Evolutionary conservation across 176 grass and related monocot species (phyloP).

Genomic region (Poa annua): DNA sequence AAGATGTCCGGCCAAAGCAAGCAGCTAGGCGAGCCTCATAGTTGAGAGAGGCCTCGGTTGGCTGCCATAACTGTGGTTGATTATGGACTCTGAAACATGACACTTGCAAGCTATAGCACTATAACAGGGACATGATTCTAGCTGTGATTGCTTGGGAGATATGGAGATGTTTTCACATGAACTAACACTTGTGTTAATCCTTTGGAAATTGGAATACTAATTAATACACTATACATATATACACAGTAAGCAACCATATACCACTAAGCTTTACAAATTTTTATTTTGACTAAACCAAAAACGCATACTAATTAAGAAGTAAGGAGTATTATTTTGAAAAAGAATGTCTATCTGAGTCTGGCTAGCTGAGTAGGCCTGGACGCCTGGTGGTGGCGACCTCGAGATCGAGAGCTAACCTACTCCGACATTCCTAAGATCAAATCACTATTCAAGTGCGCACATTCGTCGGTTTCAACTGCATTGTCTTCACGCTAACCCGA

Average conservation of each 20-base stretch:
- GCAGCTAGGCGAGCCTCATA: background rate
- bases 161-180: too few relatives aligned
- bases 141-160: too few relatives aligned
- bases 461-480: constrained; percentile 39
- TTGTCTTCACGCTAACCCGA: constrained; percentile 37
- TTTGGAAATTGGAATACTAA: too few relatives aligned
- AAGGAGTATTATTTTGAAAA: too few relatives aligned
- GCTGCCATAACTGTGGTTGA: constrained; percentile 32
- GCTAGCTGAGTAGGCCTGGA: background rate
- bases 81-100: background rate
- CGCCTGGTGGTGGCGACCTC: background rate
- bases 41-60: constrained; percentile 1
- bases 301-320: too few relatives aligned
- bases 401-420: background rate
- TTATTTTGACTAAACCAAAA: too few relatives aligned
- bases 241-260: too few relatives aligned
- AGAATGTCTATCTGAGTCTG: background rate
- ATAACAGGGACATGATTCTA: background rate
- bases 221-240: too few relatives aligned
- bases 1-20: constrained; percentile 31
- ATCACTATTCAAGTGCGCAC: constrained; percentile 28
- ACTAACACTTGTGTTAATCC: too few relatives aligned
- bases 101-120: constrained; percentile 1
- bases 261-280: too few relatives aligned
- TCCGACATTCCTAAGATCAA: constrained; percentile 1